Percentiles rank a stretch among this genome's conserved stretches.
Conservation (phyloP, 1,284 basidiomycete genomes). For the Boletus holoroseus region DNA sequence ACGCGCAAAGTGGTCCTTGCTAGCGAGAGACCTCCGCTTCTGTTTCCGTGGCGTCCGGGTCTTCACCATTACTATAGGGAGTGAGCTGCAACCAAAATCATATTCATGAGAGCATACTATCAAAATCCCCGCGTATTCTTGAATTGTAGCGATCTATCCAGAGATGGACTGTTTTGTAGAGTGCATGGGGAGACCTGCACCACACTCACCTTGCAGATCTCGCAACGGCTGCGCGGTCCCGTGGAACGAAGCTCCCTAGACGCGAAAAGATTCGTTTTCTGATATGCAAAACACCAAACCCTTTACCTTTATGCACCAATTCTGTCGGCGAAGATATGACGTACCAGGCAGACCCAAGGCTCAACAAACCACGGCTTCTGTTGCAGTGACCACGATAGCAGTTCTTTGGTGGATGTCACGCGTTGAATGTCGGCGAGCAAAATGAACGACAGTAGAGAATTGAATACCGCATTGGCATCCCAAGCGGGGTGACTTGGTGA, state of each 20-base stretch:
- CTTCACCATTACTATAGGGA: slow-evolving; percentile 14
- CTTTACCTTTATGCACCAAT: not conserved
- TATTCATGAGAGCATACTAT: slow-evolving; percentile 6
- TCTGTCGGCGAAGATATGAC: not conserved
- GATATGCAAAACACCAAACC: not conserved
- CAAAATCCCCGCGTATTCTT: not conserved
- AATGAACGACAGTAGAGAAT: not conserved
- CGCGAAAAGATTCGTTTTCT: not conserved
- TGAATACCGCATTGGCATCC: not conserved
- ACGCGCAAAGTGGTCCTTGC: slow-evolving; percentile 23
- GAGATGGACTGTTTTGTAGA: not conserved
- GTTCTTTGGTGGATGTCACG: not conserved
- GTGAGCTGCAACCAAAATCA: not conserved
- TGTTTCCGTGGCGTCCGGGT: slow-evolving; percentile 21
- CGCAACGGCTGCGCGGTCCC: not conserved
- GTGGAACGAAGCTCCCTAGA: not conserved
- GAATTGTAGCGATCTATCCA: not conserved
- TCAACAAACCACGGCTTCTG: not conserved
- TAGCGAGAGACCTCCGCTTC: slow-evolving; percentile 22
- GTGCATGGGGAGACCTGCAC: not conserved
- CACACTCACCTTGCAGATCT: slow-evolving; percentile 7
- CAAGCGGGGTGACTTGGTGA: not conserved
- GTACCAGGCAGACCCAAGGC: not conserved
- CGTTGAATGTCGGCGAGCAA: not conserved
- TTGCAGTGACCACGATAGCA: not conserved